Base-by-base conservation (phyloP, 2,329 filamentous ascomycete genomes). In the Aspergillus pseudotamarii region DNA sequence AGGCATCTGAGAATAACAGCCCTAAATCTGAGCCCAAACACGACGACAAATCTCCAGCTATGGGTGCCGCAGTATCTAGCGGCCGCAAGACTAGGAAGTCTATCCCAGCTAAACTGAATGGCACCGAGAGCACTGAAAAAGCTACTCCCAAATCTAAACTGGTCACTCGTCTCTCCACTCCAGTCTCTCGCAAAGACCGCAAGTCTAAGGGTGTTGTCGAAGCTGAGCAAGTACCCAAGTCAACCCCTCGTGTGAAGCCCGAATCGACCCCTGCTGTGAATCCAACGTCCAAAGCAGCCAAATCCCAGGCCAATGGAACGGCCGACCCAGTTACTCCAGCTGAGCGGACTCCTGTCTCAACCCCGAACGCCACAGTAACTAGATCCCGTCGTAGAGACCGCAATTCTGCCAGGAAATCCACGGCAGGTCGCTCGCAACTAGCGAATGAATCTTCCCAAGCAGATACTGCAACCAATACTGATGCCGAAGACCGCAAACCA, bases 1-100 rank as follows among this genome's bases (percentile, higher is more conserved):
- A 67, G 46, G 10, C 59, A 45, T 26, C 57, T 43, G 53, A 61
- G 12, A 43, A 54, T 28, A 62, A 62, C n/a, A 59, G 54, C 32
- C 26, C 60, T 4, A 41, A 21, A 19, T 41, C 59, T 4, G 59
- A 62, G 46, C 8, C 59, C 8, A 19, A 53, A 21, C 10, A 21
- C 4, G 60, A 62, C 50, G 10, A 58, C 9, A 26, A 26, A 11
- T 23, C 32, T 38, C 48, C 57, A n/a, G 61, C 46, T 11, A 62
- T 64, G 55, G 57, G 43, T 12, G 48, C 61, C 28, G 32, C 59
- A 10, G 9, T 43, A 4, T 61, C 65, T 19, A 61, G 58, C 10
- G 53, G 16, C 16, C 67, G 64, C 41, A 65, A 59, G 57, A 56
- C 61, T 23, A 60, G 68, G 58, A 66, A 65, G 60, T 70, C 69